Evolutionary conservation across 352 stramenopile species (phyloP).

Genomic region (Hyaloperonospora arabidopsidis): DNA sequence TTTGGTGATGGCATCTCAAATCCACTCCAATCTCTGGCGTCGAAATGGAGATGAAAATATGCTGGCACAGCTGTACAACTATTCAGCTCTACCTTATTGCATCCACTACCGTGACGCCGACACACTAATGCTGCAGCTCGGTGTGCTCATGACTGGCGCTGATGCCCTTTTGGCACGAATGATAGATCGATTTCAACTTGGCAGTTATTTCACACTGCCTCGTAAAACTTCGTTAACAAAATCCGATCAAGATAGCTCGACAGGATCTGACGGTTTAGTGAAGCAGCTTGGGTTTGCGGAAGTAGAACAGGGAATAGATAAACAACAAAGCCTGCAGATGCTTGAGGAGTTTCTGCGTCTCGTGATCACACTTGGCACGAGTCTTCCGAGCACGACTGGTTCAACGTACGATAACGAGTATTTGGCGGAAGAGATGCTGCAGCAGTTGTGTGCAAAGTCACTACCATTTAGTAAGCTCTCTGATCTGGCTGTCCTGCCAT

Average conservation of each 20-base stretch:
- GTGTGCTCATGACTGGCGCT: slow-evolving; percentile 52
- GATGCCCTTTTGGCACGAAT: slow-evolving; percentile 59
- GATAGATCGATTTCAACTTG: slow-evolving; percentile 73
- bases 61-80: slow-evolving; percentile 86
- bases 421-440: slow-evolving; percentile 75
- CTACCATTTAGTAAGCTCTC: slow-evolving; percentile 77
- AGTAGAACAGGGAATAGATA: slow-evolving; percentile 57
- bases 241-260: slow-evolving; percentile 5
- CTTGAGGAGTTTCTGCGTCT: slow-evolving; percentile 79
- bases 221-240: slow-evolving; percentile 7
- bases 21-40: slow-evolving; percentile 82
- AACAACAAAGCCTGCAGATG: slow-evolving; percentile 65
- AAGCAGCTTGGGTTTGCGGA: slow-evolving; percentile 41
- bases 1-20: slow-evolving; percentile 81
- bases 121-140: slow-evolving; percentile 71
- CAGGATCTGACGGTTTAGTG: slow-evolving; percentile 11
- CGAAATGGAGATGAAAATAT: slow-evolving; percentile 86
- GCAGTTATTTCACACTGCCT: slow-evolving; percentile 47
- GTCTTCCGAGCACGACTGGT: slow-evolving; percentile 52
- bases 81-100: slow-evolving; percentile 81
- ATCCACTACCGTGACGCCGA: slow-evolving; percentile 82
- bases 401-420: slow-evolving; percentile 63
- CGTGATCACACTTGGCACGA: slow-evolving; percentile 70
- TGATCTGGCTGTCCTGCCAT: slow-evolving; percentile 72
- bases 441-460: slow-evolving; percentile 75